These are phyloP conservation scores for Metarhizium guizhouense DNA, from an alignment of 2,329 filamentous ascomycete species.

Conservation along the genomic window DNA sequence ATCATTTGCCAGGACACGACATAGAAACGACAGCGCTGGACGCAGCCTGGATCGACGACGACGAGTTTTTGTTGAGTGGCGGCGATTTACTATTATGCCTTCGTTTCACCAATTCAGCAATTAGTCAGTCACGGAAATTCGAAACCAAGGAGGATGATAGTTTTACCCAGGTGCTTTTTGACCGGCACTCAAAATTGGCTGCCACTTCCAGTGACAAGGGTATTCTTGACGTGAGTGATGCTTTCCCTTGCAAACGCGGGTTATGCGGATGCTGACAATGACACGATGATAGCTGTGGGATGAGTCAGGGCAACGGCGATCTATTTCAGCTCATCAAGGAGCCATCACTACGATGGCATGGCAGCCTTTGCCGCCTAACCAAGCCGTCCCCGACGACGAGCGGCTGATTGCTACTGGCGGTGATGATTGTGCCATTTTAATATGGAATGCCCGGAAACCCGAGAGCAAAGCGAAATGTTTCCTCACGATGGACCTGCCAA, in stretches of 20 bases:
- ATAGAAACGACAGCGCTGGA: constrained; percentile 44
- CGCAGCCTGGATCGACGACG: constrained; percentile 49
- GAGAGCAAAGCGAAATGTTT: constrained; percentile 49
- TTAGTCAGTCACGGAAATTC: constrained; percentile 39
- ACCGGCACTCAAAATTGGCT: constrained; percentile 41
- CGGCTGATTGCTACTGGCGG: constrained; percentile 52
- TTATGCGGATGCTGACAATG: neutral
- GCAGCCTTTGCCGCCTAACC: constrained; percentile 41
- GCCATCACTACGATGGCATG: constrained; percentile 49
- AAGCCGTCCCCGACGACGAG: constrained; percentile 34
- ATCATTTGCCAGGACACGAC: constrained; percentile 40
- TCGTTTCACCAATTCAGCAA: constrained; percentile 34
- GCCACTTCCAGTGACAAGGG: constrained; percentile 54
- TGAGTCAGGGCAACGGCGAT: constrained; percentile 40
- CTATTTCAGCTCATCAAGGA: constrained; percentile 51
- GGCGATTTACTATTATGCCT: constrained; percentile 44
- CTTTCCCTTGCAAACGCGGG: no score
- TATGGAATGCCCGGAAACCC: constrained; percentile 50
- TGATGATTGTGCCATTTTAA: constrained; percentile 52
- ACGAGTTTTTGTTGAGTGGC: constrained; percentile 50
- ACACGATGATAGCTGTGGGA: constrained; percentile 41
- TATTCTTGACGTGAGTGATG: constrained; percentile 46
- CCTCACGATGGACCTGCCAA: constrained; percentile 50
- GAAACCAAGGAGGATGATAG: constrained; percentile 44
- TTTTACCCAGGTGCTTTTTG: constrained; percentile 48